Evolutionary conservation across 306 rosid genomes (phyloP).

Genomic region (Delonix regia): DNA sequence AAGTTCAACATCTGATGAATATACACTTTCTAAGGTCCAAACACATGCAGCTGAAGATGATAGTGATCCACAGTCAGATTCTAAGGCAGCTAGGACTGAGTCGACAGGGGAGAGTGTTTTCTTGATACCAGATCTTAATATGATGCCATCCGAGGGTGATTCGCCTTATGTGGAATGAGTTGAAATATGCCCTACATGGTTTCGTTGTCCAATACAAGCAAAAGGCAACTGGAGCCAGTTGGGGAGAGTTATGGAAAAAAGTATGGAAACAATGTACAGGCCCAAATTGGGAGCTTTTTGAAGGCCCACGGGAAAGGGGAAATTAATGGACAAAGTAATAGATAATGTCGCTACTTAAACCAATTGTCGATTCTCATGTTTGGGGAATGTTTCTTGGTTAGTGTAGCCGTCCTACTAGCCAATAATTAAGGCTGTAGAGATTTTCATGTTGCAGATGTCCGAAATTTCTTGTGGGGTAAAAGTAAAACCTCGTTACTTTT

Average conservation of each 20-base stretch:
- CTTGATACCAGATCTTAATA: slow-evolving; percentile 84
- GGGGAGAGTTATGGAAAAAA: background rate
- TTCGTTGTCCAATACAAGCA: background rate
- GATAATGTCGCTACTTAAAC: background rate
- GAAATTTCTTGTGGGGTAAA: slow-evolving; percentile 9
- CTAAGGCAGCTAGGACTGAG: slow-evolving; percentile 34
- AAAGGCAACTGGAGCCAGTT: background rate
- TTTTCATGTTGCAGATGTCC: background rate
- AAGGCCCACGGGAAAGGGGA: background rate
- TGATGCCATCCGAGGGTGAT: slow-evolving; percentile 62
- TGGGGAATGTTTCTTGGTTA: background rate
- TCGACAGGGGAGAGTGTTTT: slow-evolving; percentile 43
- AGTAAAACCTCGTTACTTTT: slow-evolving; percentile 36
- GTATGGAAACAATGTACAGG: background rate
- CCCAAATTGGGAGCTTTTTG: background rate
- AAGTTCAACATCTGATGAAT: slow-evolving; percentile 32
- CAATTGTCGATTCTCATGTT: background rate
- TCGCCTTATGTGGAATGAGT: slow-evolving; percentile 45
- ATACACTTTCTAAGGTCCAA: slow-evolving; percentile 5
- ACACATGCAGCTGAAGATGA: slow-evolving; percentile 28
- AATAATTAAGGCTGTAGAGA: background rate
- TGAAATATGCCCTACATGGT: slow-evolving; percentile 16
- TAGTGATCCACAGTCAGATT: slow-evolving; percentile 37
- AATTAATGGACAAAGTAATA: background rate
- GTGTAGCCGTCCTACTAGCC: background rate